Base-by-base conservation (phyloP, 1,284 basidiomycete genomes). In the Xerocomus minutiporus region DNA sequence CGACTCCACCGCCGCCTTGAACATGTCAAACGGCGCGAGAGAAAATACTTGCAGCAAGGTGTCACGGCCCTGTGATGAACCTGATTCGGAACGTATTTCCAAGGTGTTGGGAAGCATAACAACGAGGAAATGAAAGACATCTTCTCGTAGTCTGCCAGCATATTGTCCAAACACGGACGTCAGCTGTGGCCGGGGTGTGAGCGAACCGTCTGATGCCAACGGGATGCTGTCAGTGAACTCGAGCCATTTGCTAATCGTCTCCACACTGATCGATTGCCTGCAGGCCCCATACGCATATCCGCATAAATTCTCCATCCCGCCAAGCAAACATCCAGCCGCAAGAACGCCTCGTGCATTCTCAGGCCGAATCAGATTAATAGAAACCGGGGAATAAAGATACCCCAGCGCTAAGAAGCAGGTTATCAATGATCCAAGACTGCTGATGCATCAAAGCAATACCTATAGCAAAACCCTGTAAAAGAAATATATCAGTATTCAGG, bases 261-360 rank as follows among this genome's bases (percentile, higher is more conserved):
- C 83, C 57, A 84, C 75, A 40, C 76, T 79, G 71, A 94, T 84
- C 45, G 87, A 87, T 57, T 81, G 82, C 59, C 81, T 78, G 74
- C 86, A 90, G 50, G 83, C 73, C 50, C 83, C 80, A 69, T 92
- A 93, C n/a, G 91, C 82, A 63, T 85, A 84, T 59, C 78, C 77
- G 67, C 83, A 86, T 29, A 93, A 75, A 43, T 93, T 89, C 42
- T 90, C 82, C 86, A 93, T 88, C 41, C 87, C 89, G 50, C 88
- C 88, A 43, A 93, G 80, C 36, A 92, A 75, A 69, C 85, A 88
- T 6, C 85, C 86, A 41, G 89, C 86, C 35, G 91, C 88, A 48
- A 94, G 81, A 39, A 91, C 86, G 15, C 83, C 83, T 61, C 90
- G 83, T 52, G 90, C 86, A 71, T 93, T 93, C 61, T 82, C 77